Conservation (phyloP, 768 basidiomycete species). For the Boletus reticuloceps region DNA sequence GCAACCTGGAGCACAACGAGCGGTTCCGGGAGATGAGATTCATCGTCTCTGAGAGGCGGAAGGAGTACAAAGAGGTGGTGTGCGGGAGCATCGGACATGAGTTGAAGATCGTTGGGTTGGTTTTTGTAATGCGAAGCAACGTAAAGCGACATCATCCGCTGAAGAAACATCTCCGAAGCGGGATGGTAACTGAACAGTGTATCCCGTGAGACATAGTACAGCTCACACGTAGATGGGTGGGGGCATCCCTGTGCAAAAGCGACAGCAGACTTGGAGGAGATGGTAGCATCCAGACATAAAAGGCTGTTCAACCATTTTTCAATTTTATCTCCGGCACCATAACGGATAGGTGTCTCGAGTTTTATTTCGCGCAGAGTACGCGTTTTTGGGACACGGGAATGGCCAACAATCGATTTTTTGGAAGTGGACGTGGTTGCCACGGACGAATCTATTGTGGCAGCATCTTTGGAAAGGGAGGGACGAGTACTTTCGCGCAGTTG, state of each 20-base stretch:
- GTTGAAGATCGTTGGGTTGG: constrained; percentile 97
- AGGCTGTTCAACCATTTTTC: constrained; percentile 93
- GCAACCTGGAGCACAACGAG: constrained; percentile 96
- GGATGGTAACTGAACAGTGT: constrained; percentile 97
- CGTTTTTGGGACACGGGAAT: constrained; percentile 55
- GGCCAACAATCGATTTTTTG: constrained; percentile 49
- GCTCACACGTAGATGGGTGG: constrained; percentile 89
- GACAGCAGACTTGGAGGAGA: constrained; percentile 43
- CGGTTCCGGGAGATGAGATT: constrained; percentile 89
- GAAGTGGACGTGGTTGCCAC: constrained; percentile 36
- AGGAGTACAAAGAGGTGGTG: constrained; percentile 96
- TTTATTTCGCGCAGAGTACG: constrained; percentile 90
- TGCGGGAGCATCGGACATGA: constrained; percentile 94
- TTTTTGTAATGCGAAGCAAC: constrained; percentile 99
- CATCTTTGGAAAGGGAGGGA: constrained; percentile 70
- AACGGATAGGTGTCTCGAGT: constrained; percentile 93
- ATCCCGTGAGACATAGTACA: constrained; percentile 94
- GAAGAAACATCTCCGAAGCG: constrained; percentile 95
- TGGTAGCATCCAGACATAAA: constrained; percentile 87
- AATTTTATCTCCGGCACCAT: constrained; percentile 79
- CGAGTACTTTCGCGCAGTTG: constrained; percentile 91
- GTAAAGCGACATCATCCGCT: constrained; percentile 97
- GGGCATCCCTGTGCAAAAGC: constrained; percentile 72
- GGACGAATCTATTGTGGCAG: constrained; percentile 39
- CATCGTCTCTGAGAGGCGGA: constrained; percentile 88